Evolutionary conservation across 176 grass and related monocot species (phyloP), one percentile per base, ranked within the genome.

Genomic region (Oryza australiensis): DNA sequence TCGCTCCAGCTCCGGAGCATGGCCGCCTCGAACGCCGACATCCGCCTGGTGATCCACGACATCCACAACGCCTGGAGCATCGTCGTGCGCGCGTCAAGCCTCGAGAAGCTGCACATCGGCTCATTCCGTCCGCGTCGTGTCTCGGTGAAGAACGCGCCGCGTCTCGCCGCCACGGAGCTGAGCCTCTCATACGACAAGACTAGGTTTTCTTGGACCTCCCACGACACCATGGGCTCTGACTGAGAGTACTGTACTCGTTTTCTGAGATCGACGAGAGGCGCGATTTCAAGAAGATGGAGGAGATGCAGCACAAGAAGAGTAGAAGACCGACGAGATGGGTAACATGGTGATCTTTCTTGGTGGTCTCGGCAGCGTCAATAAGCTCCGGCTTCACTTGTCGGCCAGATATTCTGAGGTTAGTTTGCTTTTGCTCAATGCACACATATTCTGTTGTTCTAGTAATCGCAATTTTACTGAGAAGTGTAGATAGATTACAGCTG

Each of bases 261-360:
- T 18, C n/a, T n/a, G 69, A 82, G 30, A 62, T 28, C 0, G 22
- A 82, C 26, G 70, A 62, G 40, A 26, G 9, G 37, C 26, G n/a
- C n/a, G n/a, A 68, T 87, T 43, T 26, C 34, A 68, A 30, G 26
- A 26, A 62, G 35, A 68, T 43, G 49, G 33, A 62, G 6, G 24
- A 76, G 53, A 62, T 12, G 80, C 49, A 81, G 49, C 74, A 68
- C 66, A 42, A 62, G 24, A 18, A 33, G 24, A 82, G n/a, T n/a
- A n/a, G n/a, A n/a, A n/a, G n/a, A n/a, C 60, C 20, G 30, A 82
- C 30, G 78, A 76, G 68, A 0, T 75, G 14, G n/a, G 16, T 55
- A 87, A 82, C n/a, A 66, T 82, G 72, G 9, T 69, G 46, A 26
- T 5, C 5, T 70, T 87, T 57, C 70, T 87, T 13, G 9, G 53